A percentile compares a stretch with the other conserved stretches of the same genome.
Conservation (phyloP, 345 rosid species). For the Populus pruinosa region DNA sequence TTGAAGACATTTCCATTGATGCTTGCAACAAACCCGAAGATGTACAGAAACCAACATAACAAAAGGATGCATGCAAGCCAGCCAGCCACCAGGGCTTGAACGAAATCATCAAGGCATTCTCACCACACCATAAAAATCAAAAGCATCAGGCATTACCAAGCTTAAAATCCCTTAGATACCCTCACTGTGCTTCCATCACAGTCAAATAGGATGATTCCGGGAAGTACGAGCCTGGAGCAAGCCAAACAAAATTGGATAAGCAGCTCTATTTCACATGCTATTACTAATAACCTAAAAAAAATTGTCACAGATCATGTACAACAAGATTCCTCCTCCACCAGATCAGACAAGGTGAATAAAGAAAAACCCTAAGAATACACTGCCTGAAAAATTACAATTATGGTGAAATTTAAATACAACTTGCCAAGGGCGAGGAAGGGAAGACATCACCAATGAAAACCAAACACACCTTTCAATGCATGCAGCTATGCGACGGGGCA, state of each 20-base stretch:
- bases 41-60: not conserved
- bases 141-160: not conserved
- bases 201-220: not conserved
- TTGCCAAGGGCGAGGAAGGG: slow-evolving; percentile 17
- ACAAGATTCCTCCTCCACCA: slow-evolving; percentile 42
- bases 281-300: slow-evolving; percentile 39
- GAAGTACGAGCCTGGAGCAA: not conserved
- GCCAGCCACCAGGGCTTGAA: not conserved
- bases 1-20: not conserved
- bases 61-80: not conserved
- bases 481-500: slow-evolving; percentile 20
- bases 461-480: slow-evolving; percentile 27
- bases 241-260: slow-evolving; percentile 25
- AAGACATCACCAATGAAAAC: slow-evolving; percentile 18
- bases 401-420: slow-evolving; percentile 30
- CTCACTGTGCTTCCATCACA: not conserved
- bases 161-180: not conserved
- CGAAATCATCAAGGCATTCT: not conserved
- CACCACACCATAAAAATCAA: not conserved
- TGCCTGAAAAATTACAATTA: slow-evolving; percentile 38
- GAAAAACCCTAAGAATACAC: slow-evolving; percentile 24
- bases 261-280: slow-evolving; percentile 38
- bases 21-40: not conserved
- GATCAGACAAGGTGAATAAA: slow-evolving; percentile 11
- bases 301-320: slow-evolving; percentile 59